phyloP scores from a whole-genome alignment of 495 filamentous ascomycete genomes.

The Neurospora sublineolata region DNA sequence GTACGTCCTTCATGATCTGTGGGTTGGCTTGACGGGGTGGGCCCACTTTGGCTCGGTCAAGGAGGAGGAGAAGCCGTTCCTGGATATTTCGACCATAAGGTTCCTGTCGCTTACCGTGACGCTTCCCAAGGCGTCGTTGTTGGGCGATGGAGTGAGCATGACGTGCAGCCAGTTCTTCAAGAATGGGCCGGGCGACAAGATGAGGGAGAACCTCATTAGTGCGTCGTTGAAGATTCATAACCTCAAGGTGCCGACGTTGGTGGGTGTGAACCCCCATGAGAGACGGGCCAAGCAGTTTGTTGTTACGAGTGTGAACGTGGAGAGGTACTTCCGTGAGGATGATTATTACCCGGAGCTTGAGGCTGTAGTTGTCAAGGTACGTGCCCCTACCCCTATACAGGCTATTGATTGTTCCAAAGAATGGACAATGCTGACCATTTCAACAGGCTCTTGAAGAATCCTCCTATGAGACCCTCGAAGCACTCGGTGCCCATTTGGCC shows the following conservation, averaged over 20 bases:
- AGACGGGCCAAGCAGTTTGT: conserved; percentile 46
- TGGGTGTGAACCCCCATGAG: conserved; percentile 53
- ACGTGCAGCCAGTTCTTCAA: conserved; percentile 26
- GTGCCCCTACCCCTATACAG: no score
- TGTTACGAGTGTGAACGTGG: conserved; percentile 41
- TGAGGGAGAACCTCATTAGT: conserved; percentile 12
- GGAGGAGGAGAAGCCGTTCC: neutral
- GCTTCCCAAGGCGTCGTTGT: conserved; percentile 42
- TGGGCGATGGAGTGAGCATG: conserved; percentile 36
- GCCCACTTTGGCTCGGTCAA: neutral
- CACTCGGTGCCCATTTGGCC: conserved; percentile 38
- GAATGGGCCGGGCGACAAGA: neutral
- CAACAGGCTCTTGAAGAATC: conserved; percentile 42
- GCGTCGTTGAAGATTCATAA: conserved; percentile 27
- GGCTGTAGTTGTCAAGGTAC: conserved; percentile 35
- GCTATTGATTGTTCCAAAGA: no score
- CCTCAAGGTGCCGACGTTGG: conserved; percentile 43
- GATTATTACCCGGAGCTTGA: conserved; percentile 41
- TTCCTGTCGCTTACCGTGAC: conserved; percentile 28
- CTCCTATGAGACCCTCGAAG: conserved; percentile 52
- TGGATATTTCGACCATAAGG: conserved; percentile 18
- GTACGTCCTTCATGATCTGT: conserved; percentile 22
- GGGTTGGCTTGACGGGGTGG: conserved; percentile 21
- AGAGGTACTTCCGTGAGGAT: conserved; percentile 21
- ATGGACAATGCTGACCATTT: conserved; percentile 12